These are phyloP conservation scores for Neovahlkampfia damariscottae DNA, from an alignment of 78 protist genomes.

Conservation along the genomic window DNA sequence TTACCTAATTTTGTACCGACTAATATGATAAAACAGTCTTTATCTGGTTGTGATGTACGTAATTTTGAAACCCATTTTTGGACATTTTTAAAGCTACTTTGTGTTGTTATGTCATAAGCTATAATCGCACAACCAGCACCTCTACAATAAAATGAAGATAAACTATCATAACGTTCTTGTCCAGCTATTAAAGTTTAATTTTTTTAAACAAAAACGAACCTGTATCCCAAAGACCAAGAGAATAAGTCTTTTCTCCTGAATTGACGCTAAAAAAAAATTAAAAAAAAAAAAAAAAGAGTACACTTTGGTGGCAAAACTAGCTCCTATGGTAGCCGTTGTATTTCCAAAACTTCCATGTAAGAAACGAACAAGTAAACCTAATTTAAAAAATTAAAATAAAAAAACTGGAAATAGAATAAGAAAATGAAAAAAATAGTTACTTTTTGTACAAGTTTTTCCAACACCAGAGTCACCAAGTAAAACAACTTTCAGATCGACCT, in stretches of 20 bases:
- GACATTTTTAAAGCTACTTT: not conserved
- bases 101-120: not conserved
- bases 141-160: not conserved
- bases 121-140: not conserved
- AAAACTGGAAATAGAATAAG: too few species aligned
- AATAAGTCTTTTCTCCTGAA: not conserved
- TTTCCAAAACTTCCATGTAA: not conserved
- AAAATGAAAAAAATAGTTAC: too few species aligned
- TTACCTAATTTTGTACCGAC: slow-evolving; percentile 1
- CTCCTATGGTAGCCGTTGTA: not conserved
- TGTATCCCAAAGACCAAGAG: slow-evolving; percentile 2
- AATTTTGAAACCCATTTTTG: not conserved
- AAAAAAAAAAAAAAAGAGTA: too few species aligned
- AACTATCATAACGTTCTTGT: not conserved
- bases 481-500: not conserved
- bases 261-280: too few species aligned
- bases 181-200: not conserved
- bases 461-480: not conserved
- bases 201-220: not conserved
- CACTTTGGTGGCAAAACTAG: not conserved
- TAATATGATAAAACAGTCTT: not conserved
- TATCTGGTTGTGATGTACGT: not conserved
- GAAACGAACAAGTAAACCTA: not conserved
- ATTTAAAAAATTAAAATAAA: too few species aligned
- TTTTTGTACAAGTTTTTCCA: slow-evolving; percentile 3